Percentiles rank a stretch among this genome's conserved stretches.
Evolutionary conservation across 129 eudicot species (phyloP).

Genomic region (Lonicera japonica): DNA sequence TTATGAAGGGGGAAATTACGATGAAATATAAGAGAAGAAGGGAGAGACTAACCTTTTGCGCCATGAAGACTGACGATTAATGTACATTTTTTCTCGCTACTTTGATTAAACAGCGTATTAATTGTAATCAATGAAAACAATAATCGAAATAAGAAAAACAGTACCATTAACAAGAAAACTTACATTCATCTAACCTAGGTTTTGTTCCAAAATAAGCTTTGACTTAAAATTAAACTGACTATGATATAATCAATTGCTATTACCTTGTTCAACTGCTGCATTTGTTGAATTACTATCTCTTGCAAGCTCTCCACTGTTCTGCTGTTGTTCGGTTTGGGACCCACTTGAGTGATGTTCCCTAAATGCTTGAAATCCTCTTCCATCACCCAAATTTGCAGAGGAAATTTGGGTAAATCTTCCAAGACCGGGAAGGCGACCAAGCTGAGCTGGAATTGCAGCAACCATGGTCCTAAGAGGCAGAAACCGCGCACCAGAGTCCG

Average conservation of each 20-base stretch:
- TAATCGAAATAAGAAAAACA: too few relatives aligned
- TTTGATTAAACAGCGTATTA: too few relatives aligned
- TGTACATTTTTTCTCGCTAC: too few relatives aligned
- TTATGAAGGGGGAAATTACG: too few relatives aligned
- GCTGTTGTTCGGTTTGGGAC: neutral
- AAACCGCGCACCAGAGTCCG: neutral
- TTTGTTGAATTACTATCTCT: neutral
- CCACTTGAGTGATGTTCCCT: neutral
- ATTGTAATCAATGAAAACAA: too few relatives aligned
- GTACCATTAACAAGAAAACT: too few relatives aligned
- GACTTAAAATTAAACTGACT: too few relatives aligned
- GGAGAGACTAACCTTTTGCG: too few relatives aligned
- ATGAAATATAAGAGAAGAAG: too few relatives aligned
- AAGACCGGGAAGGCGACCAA: slow-evolving; percentile 2
- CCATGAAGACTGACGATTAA: too few relatives aligned
- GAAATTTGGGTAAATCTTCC: neutral
- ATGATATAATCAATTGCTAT: neutral
- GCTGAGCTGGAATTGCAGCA: neutral
- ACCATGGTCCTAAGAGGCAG: neutral
- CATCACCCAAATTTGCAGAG: neutral
- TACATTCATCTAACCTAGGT: too few relatives aligned
- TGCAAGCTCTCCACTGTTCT: neutral
- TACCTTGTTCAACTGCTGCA: slow-evolving; percentile 3
- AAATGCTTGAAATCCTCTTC: slow-evolving; percentile 2
- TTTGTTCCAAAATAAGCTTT: neutral